Percentiles rank a stretch among this genome's conserved stretches.
Evolutionary conservation across 352 stramenopile species (phyloP).

Genomic region (Phytophthora hybrid): DNA sequence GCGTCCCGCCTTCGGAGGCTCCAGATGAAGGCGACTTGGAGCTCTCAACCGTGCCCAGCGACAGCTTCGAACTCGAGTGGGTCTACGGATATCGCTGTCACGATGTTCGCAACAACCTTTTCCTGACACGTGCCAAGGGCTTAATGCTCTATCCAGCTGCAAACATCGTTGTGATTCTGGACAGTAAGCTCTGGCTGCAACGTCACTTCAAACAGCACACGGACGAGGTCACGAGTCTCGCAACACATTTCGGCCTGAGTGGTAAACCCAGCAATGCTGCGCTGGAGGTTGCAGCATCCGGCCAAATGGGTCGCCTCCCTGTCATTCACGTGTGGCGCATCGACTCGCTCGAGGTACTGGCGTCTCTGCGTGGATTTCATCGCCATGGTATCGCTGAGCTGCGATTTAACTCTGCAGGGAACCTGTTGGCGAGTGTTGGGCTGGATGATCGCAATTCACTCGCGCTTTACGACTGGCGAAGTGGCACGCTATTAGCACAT

Average conservation of each 20-base stretch:
- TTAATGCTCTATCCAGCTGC: slow-evolving; percentile 79
- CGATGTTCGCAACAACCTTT: slow-evolving; percentile 90
- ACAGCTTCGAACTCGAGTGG: slow-evolving; percentile 93
- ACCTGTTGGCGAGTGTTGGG: slow-evolving; percentile 77
- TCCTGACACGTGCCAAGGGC: slow-evolving; percentile 59
- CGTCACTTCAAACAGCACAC: slow-evolving; percentile 87
- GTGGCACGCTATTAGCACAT: slow-evolving; percentile 58
- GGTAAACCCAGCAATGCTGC: slow-evolving; percentile 31
- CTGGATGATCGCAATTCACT: slow-evolving; percentile 73
- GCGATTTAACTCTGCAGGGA: slow-evolving; percentile 83
- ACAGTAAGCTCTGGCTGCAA: slow-evolving; percentile 83
- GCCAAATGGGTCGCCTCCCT: slow-evolving; percentile 76
- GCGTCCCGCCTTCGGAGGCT: slow-evolving; percentile 55
- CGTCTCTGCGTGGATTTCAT: slow-evolving; percentile 85
- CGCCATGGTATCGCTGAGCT: slow-evolving; percentile 82
- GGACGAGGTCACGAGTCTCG: slow-evolving; percentile 79
- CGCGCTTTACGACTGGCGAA: slow-evolving; percentile 83
- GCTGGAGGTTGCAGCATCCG: slow-evolving; percentile 77
- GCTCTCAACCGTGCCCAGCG: slow-evolving; percentile 68
- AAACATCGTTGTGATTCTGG: slow-evolving; percentile 79
- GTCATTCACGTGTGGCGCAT: slow-evolving; percentile 80
- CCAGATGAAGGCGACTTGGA: slow-evolving; percentile 64
- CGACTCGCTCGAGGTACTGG: slow-evolving; percentile 65
- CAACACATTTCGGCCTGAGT: slow-evolving; percentile 49
- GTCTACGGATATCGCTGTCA: slow-evolving; percentile 93